phyloP scores from a whole-genome alignment of 176 grass and related monocot genomes.

The Carex parvula region DNA sequence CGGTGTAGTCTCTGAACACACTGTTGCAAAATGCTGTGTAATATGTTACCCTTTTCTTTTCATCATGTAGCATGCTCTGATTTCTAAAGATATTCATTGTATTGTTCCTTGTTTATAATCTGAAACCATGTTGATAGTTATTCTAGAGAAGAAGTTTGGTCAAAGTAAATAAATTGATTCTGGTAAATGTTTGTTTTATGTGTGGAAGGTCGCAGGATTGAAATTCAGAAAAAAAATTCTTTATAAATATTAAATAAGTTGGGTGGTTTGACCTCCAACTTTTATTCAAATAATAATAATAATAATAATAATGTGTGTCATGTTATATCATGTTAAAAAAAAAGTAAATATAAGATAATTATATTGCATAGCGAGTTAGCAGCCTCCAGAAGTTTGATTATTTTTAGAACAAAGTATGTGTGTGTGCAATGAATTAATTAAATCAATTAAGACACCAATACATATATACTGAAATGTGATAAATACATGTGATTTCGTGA shows the following conservation, averaged over 20 bases:
- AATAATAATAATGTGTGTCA: too few species aligned
- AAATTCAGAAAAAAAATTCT: too few species aligned
- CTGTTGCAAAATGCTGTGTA: neutral
- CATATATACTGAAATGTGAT: neutral
- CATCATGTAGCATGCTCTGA: neutral
- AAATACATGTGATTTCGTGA: neutral
- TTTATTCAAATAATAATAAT: too few species aligned
- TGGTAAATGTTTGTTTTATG: neutral
- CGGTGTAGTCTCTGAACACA: neutral
- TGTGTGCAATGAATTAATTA: neutral
- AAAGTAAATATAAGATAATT: neutral
- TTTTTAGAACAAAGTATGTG: neutral
- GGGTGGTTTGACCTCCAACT: too few species aligned
- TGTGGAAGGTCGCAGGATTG: too few species aligned
- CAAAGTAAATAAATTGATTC: neutral
- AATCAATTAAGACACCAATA: neutral
- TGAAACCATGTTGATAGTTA: neutral
- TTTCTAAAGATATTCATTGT: constrained; percentile 5
- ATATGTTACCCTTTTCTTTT: neutral
- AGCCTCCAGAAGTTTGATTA: neutral
- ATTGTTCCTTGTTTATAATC: neutral
- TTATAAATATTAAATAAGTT: too few species aligned
- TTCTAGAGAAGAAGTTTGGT: neutral
- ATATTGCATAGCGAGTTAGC: neutral
- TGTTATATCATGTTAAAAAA: neutral